A percentile compares a stretch with the other conserved stretches of the same genome.
Conservation (phyloP, 2,329 filamentous ascomycete species). For the Botrytis medusae region DNA sequence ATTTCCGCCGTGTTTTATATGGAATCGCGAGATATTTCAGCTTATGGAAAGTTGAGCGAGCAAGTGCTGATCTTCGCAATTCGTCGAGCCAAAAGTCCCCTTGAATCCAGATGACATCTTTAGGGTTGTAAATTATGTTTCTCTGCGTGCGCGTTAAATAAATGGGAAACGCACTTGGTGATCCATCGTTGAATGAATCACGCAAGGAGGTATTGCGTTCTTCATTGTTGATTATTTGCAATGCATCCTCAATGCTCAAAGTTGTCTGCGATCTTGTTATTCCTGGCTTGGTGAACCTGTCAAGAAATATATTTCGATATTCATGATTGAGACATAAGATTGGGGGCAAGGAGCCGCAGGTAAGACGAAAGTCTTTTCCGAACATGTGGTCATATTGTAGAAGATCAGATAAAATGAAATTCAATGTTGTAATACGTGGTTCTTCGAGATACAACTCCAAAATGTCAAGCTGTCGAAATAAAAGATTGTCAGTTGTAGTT, state of each 20-base stretch:
- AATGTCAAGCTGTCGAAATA: neutral
- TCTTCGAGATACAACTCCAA: neutral
- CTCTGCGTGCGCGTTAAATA: neutral
- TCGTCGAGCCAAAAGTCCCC: constrained; percentile 17
- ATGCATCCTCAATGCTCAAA: neutral
- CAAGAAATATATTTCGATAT: neutral
- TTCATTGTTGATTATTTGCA: neutral
- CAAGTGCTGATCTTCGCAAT: neutral
- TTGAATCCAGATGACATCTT: constrained; percentile 12
- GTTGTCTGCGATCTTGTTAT: neutral
- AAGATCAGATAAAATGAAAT: neutral
- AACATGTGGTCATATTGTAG: neutral
- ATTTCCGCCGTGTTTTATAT: constrained; percentile 1
- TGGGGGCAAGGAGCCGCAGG: neutral
- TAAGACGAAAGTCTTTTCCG: neutral
- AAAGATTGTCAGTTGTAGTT: neutral
- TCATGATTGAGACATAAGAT: constrained; percentile 1
- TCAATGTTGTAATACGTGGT: neutral
- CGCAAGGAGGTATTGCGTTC: neutral
- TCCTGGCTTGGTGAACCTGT: neutral
- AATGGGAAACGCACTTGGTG: neutral
- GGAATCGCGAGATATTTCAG: neutral
- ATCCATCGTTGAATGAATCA: neutral
- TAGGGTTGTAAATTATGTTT: neutral
- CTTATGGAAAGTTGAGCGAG: neutral